These are phyloP conservation scores for Aristolochia fimbriata DNA, from an alignment of 164 flowering plant genomes.

Conservation along the genomic window DNA sequence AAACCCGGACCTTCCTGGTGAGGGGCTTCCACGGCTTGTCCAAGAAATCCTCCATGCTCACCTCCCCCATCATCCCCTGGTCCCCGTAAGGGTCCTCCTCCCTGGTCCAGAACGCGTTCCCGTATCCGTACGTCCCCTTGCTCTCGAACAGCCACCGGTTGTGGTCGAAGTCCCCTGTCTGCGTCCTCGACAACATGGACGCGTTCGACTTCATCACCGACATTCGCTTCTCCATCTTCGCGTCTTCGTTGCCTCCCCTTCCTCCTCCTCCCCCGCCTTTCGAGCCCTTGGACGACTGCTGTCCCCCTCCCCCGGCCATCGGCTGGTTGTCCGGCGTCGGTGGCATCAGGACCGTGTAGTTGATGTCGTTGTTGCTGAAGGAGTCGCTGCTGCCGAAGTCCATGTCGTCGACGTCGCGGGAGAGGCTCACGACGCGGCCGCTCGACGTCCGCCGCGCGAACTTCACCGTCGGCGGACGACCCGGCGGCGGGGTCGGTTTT, in stretches of 20 bases:
- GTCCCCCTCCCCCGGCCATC: background rate
- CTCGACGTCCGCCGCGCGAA: slow-evolving; percentile 66
- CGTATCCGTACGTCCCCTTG: slow-evolving; percentile 76
- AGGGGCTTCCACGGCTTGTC: slow-evolving; percentile 85
- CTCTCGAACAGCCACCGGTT: slow-evolving; percentile 75
- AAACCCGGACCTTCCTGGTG: slow-evolving; percentile 58
- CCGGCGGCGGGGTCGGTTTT: slow-evolving; percentile 14
- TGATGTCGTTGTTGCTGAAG: slow-evolving; percentile 38
- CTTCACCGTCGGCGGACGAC: slow-evolving; percentile 49
- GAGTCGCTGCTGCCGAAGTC: slow-evolving; percentile 36
- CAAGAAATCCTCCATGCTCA: slow-evolving; percentile 40
- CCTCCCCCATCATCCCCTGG: slow-evolving; percentile 22
- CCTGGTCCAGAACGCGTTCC: slow-evolving; percentile 81
- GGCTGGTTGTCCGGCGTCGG: slow-evolving; percentile 96
- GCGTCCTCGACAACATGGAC: slow-evolving; percentile 59
- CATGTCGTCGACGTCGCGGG: slow-evolving; percentile 60
- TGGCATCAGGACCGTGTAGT: slow-evolving; percentile 86
- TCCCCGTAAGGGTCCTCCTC: slow-evolving; percentile 14
- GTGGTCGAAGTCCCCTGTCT: slow-evolving; percentile 77
- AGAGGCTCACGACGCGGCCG: slow-evolving; percentile 65
- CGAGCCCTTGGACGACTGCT: background rate
- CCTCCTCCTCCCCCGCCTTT: background rate
- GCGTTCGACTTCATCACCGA: slow-evolving; percentile 55
- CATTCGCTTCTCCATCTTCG: slow-evolving; percentile 45
- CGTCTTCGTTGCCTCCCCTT: slow-evolving; percentile 11